These are phyloP conservation scores for Neurospora sp. DNA, from an alignment of 2,329 filamentous ascomycete species.

Conservation along the genomic window DNA sequence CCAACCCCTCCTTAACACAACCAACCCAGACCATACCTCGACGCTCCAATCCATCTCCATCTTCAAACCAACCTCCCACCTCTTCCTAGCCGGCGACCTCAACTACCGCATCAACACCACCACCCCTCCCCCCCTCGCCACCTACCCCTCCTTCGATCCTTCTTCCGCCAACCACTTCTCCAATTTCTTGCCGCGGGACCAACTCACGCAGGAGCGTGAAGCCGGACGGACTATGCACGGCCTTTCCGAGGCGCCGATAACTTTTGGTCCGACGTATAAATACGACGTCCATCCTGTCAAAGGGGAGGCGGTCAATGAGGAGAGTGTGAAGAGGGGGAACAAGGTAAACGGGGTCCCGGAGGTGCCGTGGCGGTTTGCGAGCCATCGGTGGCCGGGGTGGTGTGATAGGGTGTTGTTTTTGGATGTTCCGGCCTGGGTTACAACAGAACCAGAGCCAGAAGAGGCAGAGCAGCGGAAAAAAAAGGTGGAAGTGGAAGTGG, in stretches of 20 bases:
- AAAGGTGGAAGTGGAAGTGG: constrained; percentile 28
- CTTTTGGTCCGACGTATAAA: constrained; percentile 92
- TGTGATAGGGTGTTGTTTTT: constrained; percentile 84
- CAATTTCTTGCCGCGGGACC: constrained; percentile 62
- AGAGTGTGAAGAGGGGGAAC: constrained; percentile 21
- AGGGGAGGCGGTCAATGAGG: constrained; percentile 21
- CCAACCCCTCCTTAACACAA: constrained; percentile 7
- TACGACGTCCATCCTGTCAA: constrained; percentile 44
- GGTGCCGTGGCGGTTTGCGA: constrained; percentile 61
- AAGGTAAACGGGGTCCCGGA: constrained; percentile 23
- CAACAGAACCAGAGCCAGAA: neutral
- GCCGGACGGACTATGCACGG: constrained; percentile 68
- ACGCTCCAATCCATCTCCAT: constrained; percentile 50
- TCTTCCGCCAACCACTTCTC: constrained; percentile 52
- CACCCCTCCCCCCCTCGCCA: constrained; percentile 49
- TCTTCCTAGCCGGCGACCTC: constrained; percentile 84
- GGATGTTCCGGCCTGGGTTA: constrained; percentile 44
- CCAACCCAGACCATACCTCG: constrained; percentile 8
- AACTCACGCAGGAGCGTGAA: constrained; percentile 62
- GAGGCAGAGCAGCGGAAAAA: constrained; percentile 7
- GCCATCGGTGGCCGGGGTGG: constrained; percentile 83
- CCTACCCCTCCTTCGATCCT: constrained; percentile 49
- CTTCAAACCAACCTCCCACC: constrained; percentile 63
- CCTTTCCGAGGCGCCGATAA: constrained; percentile 61
- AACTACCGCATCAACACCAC: constrained; percentile 81